Evolutionary conservation across 148 eudicot genomes (phyloP), one percentile per base, ranked within the genome.

Genomic region (Rhododendron ovatum): DNA sequence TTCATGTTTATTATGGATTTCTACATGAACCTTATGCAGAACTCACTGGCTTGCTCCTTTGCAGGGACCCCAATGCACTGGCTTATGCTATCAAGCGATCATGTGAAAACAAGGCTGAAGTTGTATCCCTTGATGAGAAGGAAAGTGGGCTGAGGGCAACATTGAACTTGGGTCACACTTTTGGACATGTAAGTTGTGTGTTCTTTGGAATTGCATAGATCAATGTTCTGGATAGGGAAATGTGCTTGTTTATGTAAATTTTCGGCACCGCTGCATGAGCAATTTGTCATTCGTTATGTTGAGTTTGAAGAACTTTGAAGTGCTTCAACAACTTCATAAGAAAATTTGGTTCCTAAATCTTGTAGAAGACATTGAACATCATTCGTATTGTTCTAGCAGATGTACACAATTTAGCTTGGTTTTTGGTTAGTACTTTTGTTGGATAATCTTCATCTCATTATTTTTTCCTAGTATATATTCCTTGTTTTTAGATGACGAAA

Each of bases 41-140:
- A 50, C n/a, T 76, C 51, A 77, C 33, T 37, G 53, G 80, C 17
- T 76, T 81, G 83, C 73, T 87, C 81, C 76, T 75, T 89, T 89
- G 86, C 93, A 98, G 99, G 95, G 98, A 98, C 87, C 96, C 93
- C 53, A 81, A n/a, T 91, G 96, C 96, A 74, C 89, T 98, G 80
- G 89, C 96, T 83, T 98, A 95, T 94, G 99, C 99, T 50, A 98
- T 98, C 83, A 93, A 95, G 91, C 99, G 94, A 83, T 98, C 99
- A 50, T 98, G 98, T 92, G 98, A 95, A 91, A 98, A 98, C 86
- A 95, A 98, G 89, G 99, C 99, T 61, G 96, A 95, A 89, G 97
- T 98, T 67, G 99, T 98, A 35, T 93, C 98, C 73, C 89, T 93
- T 86, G 99, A 98, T 90, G 99, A 98, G 91, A 95, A 91, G 92